Base-by-base conservation (phyloP, 2,329 filamentous ascomycete genomes). In the Chlorencoelia australis region DNA sequence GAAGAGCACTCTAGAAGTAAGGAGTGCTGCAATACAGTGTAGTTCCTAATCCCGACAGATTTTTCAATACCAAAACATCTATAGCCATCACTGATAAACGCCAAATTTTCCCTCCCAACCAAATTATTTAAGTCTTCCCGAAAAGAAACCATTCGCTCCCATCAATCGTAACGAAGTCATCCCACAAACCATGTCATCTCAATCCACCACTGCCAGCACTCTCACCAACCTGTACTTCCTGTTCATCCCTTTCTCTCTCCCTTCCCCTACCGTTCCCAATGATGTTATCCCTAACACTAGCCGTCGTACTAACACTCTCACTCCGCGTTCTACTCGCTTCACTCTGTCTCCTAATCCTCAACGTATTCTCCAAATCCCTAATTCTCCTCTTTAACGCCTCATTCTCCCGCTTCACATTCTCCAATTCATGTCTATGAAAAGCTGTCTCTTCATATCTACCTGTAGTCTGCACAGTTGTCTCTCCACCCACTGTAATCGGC, bases 351-450 rank as follows among this genome's bases (percentile, higher is more conserved):
- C 52, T 49, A 7, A 42, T 42, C 18, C 51, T 47, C 6, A 79
- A 59, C 43, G 65, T 58, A 24, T 66, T 63, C 59, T 82, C 77
- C 8, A 82, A 58, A 28, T 81, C 76, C 30, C 73, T 66, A 40
- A 82, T 70, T 10, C 71, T 66, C 37, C 67, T 63, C 61, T 75
- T 77, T 30, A 82, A 58, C 0, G 57, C 54, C 35, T 81, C 76
- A 41, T 82, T 81, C 57, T 82, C 77, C 30, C 67, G 64, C 59
- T 77, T 79, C 25, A 73, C 71, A 4, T 50, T 59, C 16, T 81
- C 76, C 0, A 81, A 60, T 51, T 81, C 76, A 24, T 67, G 63
- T 4, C 75, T 64, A 48, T 73, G 74, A 41, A 67, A 69, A 0
- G 68, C 69, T 1, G 72, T 72, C 55, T 81, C 76, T 46, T 80